Evolutionary conservation across 768 basidiomycete genomes (phyloP).

Genomic region (Obba rivulosa): DNA sequence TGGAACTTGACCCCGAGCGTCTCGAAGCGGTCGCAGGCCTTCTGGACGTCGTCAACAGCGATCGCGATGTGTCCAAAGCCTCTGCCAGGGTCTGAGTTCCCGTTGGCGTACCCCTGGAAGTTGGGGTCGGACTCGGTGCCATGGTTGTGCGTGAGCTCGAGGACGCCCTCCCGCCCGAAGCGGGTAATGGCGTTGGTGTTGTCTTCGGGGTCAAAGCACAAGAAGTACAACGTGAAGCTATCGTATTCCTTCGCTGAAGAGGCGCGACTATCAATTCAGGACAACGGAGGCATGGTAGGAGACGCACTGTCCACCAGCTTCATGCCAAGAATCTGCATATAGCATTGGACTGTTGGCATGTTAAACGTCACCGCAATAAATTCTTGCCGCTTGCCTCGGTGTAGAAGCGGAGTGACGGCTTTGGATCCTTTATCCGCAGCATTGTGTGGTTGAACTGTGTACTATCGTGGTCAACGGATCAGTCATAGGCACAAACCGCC

Average conservation of each 20-base stretch:
- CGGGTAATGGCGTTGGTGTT: conserved; percentile 13
- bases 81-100: conserved; percentile 77
- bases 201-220: conserved; percentile 54
- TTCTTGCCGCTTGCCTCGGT: conserved; percentile 39
- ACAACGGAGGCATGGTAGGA: neutral
- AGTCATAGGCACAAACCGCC: neutral
- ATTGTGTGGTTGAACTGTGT: conserved; percentile 80
- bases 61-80: conserved; percentile 90
- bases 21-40: conserved; percentile 81
- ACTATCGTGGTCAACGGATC: neutral
- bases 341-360: neutral
- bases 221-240: conserved; percentile 79
- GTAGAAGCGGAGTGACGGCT: conserved; percentile 78
- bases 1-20: conserved; percentile 76
- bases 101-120: conserved; percentile 80
- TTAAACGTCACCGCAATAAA: neutral
- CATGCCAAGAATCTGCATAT: conserved; percentile 26
- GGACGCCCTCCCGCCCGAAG: conserved; percentile 33
- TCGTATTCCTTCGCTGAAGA: conserved; percentile 46
- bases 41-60: conserved; percentile 75
- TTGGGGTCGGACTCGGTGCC: conserved; percentile 76
- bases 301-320: conserved; percentile 23
- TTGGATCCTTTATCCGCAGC: conserved; percentile 85
- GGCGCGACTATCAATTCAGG: neutral
- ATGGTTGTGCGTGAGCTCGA: conserved; percentile 87